A percentile compares a stretch with the other conserved stretches of the same genome.
Conservation (phyloP, 108 stramenopile species). For the Parmales sp. region DNA sequence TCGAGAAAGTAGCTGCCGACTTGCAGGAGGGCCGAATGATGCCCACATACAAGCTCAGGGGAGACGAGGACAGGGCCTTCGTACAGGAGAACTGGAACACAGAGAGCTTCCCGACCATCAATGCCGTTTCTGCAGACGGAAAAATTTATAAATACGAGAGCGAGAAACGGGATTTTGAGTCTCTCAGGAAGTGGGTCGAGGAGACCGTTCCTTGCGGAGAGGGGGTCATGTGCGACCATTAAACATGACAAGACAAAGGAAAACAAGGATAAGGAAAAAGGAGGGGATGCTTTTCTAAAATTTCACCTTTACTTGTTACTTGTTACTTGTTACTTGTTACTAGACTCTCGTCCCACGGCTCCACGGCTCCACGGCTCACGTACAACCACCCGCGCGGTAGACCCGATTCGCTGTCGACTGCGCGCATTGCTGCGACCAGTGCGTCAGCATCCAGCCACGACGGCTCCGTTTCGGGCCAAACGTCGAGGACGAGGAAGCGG, state of each 20-base stretch:
- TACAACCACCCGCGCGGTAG: too few species aligned
- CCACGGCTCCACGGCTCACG: too few species aligned
- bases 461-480: background rate
- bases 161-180: slow-evolving; percentile 64
- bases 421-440: too few species aligned
- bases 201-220: too few species aligned
- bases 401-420: too few species aligned
- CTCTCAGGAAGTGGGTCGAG: slow-evolving; percentile 51
- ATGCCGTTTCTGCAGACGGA: slow-evolving; percentile 71
- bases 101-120: slow-evolving; percentile 80
- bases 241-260: too few species aligned
- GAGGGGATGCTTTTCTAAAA: too few species aligned
- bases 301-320: too few species aligned
- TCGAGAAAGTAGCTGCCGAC: slow-evolving; percentile 52
- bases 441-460: background rate
- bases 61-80: slow-evolving; percentile 82
- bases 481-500: background rate
- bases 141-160: slow-evolving; percentile 78
- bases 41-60: slow-evolving; percentile 61
- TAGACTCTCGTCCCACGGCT: too few species aligned
- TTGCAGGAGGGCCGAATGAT: slow-evolving; percentile 14
- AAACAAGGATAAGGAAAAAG: too few species aligned
- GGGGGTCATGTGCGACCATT: too few species aligned
- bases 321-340: too few species aligned
- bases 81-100: slow-evolving; percentile 72